Evolutionary conservation across 1,139 yeast genomes (phyloP), one percentile per base, ranked within the genome.

Genomic region (Candida buenavistaensis): DNA sequence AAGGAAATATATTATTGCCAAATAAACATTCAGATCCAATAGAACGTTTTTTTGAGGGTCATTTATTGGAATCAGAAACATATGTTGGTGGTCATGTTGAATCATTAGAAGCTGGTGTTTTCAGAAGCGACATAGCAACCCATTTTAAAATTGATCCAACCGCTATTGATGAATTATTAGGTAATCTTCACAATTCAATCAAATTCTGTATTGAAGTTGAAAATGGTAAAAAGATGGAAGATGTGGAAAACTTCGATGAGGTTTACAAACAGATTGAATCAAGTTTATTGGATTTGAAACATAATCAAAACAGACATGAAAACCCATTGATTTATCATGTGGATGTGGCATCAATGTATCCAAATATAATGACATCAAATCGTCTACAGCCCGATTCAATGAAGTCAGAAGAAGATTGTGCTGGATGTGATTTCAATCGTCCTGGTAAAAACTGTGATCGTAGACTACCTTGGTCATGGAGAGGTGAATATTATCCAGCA

Each of bases 71-170:
- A 52, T 84, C 96, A 2, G 99, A 94, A 60, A 94, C 99, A 0
- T 94, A 94, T 55, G 98, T 94, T 14, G 99, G 99, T 44, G 99
- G 99, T 2, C 98, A 94, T 51, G 99, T 94, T 25, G 98, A 94
- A 60, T 86, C 97, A 3, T 64, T 94, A 38, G 98, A 94, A 57
- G 97, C 98, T 5, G 99, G 99, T 38, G 98, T 94, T 1, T 94
- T 94, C 54, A 69, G 98, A 50, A 84, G 95, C 40, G 99, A 94
- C 55, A 72, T 92, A 28, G 76, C 82, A 3, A 78, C 75, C 30
- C 77, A 83, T 27, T 94, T 94, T 59, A 76, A 72, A 28, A 69
- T 94, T 21, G 97, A 90, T 50, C 79, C 96, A 0, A 66, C 80
- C 0, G 96, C 90, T 1, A 72, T 92, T 29, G 96, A 89, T 47